Evolutionary conservation across 768 basidiomycete species (phyloP), one percentile per base, ranked within the genome.

Genomic region (Agaricus sinodeliciosus): DNA sequence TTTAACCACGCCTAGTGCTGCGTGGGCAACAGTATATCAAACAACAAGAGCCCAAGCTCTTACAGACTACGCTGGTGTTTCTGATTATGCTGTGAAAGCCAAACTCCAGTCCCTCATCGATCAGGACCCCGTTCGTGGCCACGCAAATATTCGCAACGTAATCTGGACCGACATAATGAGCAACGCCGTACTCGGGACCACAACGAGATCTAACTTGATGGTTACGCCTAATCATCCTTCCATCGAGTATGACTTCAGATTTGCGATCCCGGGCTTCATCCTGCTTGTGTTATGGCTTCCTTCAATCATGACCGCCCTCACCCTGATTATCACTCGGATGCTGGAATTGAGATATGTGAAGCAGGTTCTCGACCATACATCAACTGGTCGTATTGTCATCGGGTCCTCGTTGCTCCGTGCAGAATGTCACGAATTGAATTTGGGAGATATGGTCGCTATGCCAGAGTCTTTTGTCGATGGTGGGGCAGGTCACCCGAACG

Each of bases 211-310:
- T 2, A 50, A 27, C 15, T 12, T 50, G 18, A 11, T 18, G 11
- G 49, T 43, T 4, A 28, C 41, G 18, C 25, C 37, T 6, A 15
- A 43, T 16, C 28, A 31, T 28, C 28, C 28, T 9, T 34, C 49
- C 7, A 43, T 50, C 16, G 16, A 35, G n/a, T 50, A 50, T 15
- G 49, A 50, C 41, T 50, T 43, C 27, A 50, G 31, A 13, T 50
- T 34, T 3, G 49, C 49, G n/a, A 35, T 50, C 5, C 41, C 49
- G 5, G 49, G 49, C 3, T 50, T 50, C 9, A n/a, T 50, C n/a
- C 41, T 50, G 6, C 40, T 49, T 11, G 12, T 15, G 18, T 42
- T 50, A 25, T 50, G 41, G 49, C 28, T 19, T 26, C 49, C 49
- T 3, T 6, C 49, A 12, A 42, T 50, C 22, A 2, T 43, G 13